phyloP scores from a whole-genome alignment of 1,284 basidiomycete genomes.

The Acaromyces ingoldii region DNA sequence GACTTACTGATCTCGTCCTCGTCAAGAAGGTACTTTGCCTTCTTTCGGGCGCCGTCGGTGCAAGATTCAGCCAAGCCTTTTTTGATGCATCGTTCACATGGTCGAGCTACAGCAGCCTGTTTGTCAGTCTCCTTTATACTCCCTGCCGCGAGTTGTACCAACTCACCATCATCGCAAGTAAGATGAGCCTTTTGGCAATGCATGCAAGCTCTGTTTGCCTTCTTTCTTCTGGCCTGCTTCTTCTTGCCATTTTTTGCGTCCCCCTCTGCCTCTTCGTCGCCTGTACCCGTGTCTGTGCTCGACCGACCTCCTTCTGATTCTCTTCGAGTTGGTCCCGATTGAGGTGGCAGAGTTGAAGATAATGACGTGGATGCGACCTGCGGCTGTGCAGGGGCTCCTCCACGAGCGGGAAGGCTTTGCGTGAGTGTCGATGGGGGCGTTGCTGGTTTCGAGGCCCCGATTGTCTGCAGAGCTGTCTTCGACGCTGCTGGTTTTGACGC shows the following conservation, averaged over 20 bases:
- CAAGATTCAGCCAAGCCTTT: constrained; percentile 84
- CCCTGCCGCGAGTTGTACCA: not conserved
- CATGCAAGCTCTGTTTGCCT: constrained; percentile 84
- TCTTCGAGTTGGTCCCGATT: no score
- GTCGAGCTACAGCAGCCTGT: constrained; percentile 64
- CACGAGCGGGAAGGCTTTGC: no score
- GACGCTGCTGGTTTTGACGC: not conserved
- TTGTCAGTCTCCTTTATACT: not conserved
- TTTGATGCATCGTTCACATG: constrained; percentile 89
- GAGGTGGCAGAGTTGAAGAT: no score
- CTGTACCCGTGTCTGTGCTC: constrained; percentile 2
- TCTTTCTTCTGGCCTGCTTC: constrained; percentile 54
- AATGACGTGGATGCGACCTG: no score
- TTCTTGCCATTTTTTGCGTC: not conserved
- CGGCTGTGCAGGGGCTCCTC: no score
- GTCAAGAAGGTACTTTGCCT: constrained; percentile 76
- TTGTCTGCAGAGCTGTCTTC: constrained; percentile 1
- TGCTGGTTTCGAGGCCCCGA: constrained; percentile 14
- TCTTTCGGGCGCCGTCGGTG: constrained; percentile 90
- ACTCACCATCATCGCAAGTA: constrained; percentile 89
- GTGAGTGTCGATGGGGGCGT: no score
- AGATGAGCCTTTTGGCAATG: constrained; percentile 91
- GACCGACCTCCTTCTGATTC: no score
- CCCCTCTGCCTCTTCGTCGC: not conserved
- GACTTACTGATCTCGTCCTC: constrained; percentile 39